Conservation (phyloP, 2,329 filamentous ascomycete species). For the Cladosporium sp. region DNA sequence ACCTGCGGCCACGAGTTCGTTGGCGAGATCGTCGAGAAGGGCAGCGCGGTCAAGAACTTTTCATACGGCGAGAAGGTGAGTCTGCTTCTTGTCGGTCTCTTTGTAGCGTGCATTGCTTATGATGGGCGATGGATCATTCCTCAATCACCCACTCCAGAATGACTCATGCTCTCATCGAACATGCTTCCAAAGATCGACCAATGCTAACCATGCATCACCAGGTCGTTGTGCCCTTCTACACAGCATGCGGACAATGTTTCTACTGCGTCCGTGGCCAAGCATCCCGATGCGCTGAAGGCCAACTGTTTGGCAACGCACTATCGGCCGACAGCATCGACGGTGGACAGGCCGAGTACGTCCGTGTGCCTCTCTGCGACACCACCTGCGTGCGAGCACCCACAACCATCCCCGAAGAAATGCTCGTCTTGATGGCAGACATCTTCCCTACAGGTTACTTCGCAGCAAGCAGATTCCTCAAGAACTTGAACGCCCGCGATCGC, state of each 20-base stretch:
- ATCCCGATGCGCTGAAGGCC: constrained; percentile 70
- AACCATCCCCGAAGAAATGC: constrained; percentile 68
- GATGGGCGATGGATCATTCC: neutral
- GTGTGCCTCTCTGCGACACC: constrained; percentile 76
- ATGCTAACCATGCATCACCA: constrained; percentile 36
- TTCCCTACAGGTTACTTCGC: constrained; percentile 84
- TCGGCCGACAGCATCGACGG: constrained; percentile 37
- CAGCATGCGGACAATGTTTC: constrained; percentile 76
- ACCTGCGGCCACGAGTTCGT: constrained; percentile 82
- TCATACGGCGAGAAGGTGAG: constrained; percentile 63
- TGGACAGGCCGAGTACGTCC: constrained; percentile 50
- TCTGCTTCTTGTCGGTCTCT: constrained; percentile 36
- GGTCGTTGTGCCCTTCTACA: constrained; percentile 81
- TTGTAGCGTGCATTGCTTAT: neutral
- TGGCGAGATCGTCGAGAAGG: constrained; percentile 68
- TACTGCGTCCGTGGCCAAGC: constrained; percentile 78
- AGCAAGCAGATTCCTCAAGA: constrained; percentile 72
- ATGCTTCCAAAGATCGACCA: neutral
- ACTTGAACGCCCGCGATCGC: constrained; percentile 59
- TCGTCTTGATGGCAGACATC: constrained; percentile 90
- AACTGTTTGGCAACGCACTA: constrained; percentile 47
- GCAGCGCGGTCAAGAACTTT: constrained; percentile 66
- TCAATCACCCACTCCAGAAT: neutral
- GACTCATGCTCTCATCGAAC: neutral
- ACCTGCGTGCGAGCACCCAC: constrained; percentile 73